Evolutionary conservation across 83 land plant genomes (phyloP).

Genomic region (Larix sibirica): DNA sequence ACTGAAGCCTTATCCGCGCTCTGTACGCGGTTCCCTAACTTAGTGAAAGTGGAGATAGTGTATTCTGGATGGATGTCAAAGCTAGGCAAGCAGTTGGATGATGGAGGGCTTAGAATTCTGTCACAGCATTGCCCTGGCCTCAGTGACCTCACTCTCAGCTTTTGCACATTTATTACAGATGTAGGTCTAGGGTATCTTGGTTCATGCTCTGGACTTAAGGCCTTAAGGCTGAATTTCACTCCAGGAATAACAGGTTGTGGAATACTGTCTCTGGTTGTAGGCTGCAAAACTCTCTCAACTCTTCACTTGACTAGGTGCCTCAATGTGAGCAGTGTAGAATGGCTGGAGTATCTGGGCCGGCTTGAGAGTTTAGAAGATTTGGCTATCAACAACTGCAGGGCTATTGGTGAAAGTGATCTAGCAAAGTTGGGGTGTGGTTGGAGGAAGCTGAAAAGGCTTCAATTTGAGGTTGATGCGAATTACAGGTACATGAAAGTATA

Average conservation of each 20-base stretch:
- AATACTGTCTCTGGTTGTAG: conserved; percentile 71
- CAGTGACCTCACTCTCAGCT: conserved; percentile 59
- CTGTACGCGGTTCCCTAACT: conserved; percentile 65
- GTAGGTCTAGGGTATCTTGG: conserved; percentile 63
- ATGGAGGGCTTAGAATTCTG: conserved; percentile 60
- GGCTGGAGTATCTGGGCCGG: conserved; percentile 82
- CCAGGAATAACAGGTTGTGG: conserved; percentile 81
- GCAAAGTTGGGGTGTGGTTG: conserved; percentile 68
- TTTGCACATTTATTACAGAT: conserved; percentile 84
- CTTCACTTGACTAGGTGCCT: conserved; percentile 73
- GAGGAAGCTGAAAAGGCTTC: conserved; percentile 56
- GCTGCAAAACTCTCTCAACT: conserved; percentile 65
- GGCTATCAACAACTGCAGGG: conserved; percentile 68
- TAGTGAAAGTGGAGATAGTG: conserved; percentile 58
- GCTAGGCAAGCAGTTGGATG: conserved; percentile 70
- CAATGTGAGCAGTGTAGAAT: conserved; percentile 69
- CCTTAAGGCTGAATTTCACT: conserved; percentile 70
- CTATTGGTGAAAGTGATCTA: conserved; percentile 83
- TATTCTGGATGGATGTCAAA: conserved; percentile 85
- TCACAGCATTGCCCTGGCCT: conserved; percentile 53
- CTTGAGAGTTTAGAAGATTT: conserved; percentile 69
- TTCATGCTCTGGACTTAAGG: conserved; percentile 52
- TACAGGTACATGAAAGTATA: conserved; percentile 63
- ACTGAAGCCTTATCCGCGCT: conserved; percentile 60
- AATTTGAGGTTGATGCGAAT: conserved; percentile 82